Base-by-base conservation (phyloP, 1,284 basidiomycete species). In the Inonotus hispidus region DNA sequence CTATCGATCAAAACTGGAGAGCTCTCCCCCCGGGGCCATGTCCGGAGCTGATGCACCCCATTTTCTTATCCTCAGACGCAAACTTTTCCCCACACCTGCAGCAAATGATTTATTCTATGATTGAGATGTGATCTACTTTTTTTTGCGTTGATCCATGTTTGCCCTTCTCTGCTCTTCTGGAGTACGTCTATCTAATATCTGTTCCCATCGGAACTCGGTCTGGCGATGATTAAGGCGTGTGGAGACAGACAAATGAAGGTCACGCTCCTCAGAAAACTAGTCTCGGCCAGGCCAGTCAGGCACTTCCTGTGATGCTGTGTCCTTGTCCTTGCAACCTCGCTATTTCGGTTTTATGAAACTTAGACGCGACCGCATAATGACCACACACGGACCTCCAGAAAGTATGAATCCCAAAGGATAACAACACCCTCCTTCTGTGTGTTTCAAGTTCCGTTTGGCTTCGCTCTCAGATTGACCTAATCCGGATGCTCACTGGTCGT, bases 1-100 rank as follows among this genome's bases (percentile, higher is more conserved):
- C 50, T 52, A 52, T 52, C 50, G 50, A 52, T 52, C 50, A 35
- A 52, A 43, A 29, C 50, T 52, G 50, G 50, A 52, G 50, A n/a
- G 16, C 27, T 43, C 41, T 52, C 50, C n/a, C n/a, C 19, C 50
- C 50, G 50, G 10, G 27, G 50, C 27, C 27, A 27, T 27, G 35
- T 52, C 50, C 50, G 50, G 50, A 52, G 29, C 50, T 52, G 32
- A 52, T 27, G 50, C 50, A 52, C 50, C 50, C 50, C 50, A 35
- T 52, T 35, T 52, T 27, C 50, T 52, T 35, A 35, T 35, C 27
- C 50, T 52, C 25, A 52, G 16, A 27, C 23, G 13, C 50, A n/a
- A 29, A 27, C n/a, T 52, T 52, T 52, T 52, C 50, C 50, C 50
- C 50, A 52, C 50, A 52, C 32, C 32, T 32, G 32, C 32, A 32